These are phyloP conservation scores for Babesia divergens DNA, from an alignment of 169 alveolate genomes.

Conservation along the genomic window DNA sequence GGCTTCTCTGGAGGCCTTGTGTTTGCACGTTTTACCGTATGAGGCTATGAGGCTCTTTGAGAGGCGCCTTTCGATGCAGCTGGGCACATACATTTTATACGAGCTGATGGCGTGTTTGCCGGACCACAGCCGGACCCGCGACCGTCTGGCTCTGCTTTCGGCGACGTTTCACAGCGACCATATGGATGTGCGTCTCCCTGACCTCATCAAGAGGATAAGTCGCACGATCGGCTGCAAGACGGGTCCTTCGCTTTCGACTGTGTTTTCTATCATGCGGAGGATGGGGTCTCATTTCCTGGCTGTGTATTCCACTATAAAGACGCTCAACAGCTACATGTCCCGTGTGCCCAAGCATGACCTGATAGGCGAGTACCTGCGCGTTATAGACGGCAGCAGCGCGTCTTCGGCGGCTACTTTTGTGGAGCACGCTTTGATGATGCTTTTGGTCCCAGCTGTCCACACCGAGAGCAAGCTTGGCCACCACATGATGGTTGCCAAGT, in stretches of 20 bases:
- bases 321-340: not conserved
- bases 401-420: not conserved
- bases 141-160: constrained; percentile 4
- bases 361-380: not conserved
- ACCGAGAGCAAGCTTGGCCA: not conserved
- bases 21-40: constrained; percentile 28
- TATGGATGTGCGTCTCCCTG: not conserved
- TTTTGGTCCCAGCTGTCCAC: constrained; percentile 13
- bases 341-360: not conserved
- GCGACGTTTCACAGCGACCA: constrained; percentile 7
- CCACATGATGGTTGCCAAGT: constrained; percentile 24
- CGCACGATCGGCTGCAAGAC: not conserved
- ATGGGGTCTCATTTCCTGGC: not conserved
- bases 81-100: constrained; percentile 30
- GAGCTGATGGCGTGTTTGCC: constrained; percentile 32
- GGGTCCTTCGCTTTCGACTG: not conserved
- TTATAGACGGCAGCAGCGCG: not conserved
- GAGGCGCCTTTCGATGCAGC: constrained; percentile 45
- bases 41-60: constrained; percentile 44
- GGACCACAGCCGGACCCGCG: constrained; percentile 11
- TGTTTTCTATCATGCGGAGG: not conserved
- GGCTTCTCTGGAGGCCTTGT: constrained; percentile 21
- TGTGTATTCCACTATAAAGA: constrained; percentile 1
- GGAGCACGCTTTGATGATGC: not conserved
- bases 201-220: constrained; percentile 3